These are phyloP conservation scores for Vicia sativa DNA, from an alignment of 306 rosid genomes.

Conservation along the genomic window DNA sequence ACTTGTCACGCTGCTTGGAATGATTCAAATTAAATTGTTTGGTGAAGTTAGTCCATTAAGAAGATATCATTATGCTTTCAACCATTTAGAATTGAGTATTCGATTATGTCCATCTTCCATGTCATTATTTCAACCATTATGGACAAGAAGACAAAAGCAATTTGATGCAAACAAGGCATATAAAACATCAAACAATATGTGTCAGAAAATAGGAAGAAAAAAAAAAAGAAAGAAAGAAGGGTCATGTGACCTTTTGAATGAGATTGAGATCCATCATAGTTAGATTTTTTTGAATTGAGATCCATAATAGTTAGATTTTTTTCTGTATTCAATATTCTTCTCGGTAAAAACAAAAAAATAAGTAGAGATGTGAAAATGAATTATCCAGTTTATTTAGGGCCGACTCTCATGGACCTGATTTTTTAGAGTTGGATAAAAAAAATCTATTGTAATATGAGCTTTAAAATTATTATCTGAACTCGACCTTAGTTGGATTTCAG, in stretches of 20 bases:
- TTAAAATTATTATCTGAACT: no score
- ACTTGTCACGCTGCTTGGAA: background rate
- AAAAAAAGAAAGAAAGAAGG: background rate
- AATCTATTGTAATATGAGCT: no score
- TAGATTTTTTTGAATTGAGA: no score
- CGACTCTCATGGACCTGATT: no score
- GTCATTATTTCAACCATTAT: slow-evolving; percentile 14
- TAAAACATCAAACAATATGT: background rate
- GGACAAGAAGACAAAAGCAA: slow-evolving; percentile 5
- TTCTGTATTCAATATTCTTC: no score
- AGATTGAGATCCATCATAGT: slow-evolving; percentile 27
- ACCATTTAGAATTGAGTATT: slow-evolving; percentile 19
- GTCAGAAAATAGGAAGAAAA: no score
- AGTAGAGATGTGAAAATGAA: no score
- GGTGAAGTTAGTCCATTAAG: slow-evolving; percentile 16
- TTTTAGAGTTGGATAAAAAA: no score
- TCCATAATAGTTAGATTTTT: no score
- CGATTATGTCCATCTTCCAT: slow-evolving; percentile 25
- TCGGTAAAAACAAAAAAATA: no score
- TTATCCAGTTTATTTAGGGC: no score
- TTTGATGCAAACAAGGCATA: slow-evolving; percentile 3
- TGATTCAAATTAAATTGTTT: slow-evolving; percentile 17
- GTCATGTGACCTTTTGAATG: slow-evolving; percentile 27
- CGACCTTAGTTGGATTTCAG: no score
- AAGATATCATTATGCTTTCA: slow-evolving; percentile 3